Evolutionary conservation across 441 rosid species (phyloP), one percentile per base, ranked within the genome.

Genomic region (Pelargonium citronellum): DNA sequence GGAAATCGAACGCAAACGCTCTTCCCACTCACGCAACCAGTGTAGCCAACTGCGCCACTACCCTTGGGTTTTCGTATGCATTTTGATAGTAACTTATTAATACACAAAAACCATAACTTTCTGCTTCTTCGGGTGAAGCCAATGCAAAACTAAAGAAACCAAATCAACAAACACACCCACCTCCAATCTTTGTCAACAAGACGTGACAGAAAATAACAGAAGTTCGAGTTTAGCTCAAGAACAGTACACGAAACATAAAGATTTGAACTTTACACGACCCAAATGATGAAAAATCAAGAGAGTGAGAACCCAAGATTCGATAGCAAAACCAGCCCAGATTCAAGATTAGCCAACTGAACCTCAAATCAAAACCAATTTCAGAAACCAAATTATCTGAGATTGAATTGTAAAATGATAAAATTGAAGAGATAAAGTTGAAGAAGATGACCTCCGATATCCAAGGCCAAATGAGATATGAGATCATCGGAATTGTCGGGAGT

Each of bases 291-390:
- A 55, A 7, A 17, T 17, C 61, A 17, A 53, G 9, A 53, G 5
- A 53, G 5, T 53, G 60, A 53, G 60, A 20, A 37, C 41, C 41
- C 7, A 5, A 0, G 5, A 34, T 34, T 34, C 6, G 39, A 3
- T 34, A 34, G 37, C 17, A 53, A 53, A 53, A 55, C 61, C 20
- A 55, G 19, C 62, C 62, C 62, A 57, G 9, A 57, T 55, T 57
- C 22, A 19, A 55, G 22, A 53, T 15, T 15, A 4, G 16, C n/a
- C 20, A 53, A 7, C 20, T 53, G 17, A 53, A 53, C 20, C 10
- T 53, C 60, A 12, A 53, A 53, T 15, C 60, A 53, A 15, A 55
- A 55, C 61, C 22, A 16, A 13, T 55, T 55, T 8, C 61, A n/a
- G 61, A 6, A 55, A 55, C 61, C 7, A 55, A 55, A 37, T 37